A percentile compares a stretch with the other conserved stretches of the same genome.
phyloP scores from a whole-genome alignment of 2,329 filamentous ascomycete species.

The Exophiala alcalophila region DNA sequence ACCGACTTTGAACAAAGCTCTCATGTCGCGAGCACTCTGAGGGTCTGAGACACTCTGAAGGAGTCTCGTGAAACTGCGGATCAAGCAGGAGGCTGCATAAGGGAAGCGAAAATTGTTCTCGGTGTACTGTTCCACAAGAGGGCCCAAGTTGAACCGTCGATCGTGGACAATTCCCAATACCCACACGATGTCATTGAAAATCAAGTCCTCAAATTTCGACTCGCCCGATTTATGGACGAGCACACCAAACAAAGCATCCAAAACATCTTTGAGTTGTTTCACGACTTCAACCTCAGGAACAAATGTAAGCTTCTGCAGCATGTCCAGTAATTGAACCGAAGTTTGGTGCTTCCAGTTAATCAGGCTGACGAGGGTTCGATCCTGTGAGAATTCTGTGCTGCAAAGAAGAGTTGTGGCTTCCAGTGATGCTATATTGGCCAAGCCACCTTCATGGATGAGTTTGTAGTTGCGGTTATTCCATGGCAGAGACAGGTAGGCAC shows the following conservation, averaged over 20 bases:
- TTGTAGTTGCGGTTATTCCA: conserved; percentile 59
- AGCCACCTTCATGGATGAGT: conserved; percentile 64
- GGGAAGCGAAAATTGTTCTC: conserved; percentile 88
- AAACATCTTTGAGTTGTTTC: conserved; percentile 83
- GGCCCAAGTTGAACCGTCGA: conserved; percentile 84
- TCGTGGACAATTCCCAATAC: conserved; percentile 93
- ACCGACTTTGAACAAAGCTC: conserved; percentile 92
- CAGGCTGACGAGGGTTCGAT: conserved; percentile 77
- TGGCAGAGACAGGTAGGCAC: conserved; percentile 80
- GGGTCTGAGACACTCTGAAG: conserved; percentile 79
- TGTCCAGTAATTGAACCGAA: conserved; percentile 66
- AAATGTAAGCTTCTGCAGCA: conserved; percentile 82
- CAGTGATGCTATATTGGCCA: conserved; percentile 75
- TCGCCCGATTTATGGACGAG: conserved; percentile 87
- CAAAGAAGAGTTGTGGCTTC: conserved; percentile 81
- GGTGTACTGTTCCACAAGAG: conserved; percentile 87
- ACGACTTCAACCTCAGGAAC: conserved; percentile 97
- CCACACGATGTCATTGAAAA: conserved; percentile 85
- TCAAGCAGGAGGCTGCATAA: conserved; percentile 82
- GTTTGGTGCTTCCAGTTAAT: conserved; percentile 80
- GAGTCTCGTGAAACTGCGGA: conserved; percentile 80
- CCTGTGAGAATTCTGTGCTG: conserved; percentile 92
- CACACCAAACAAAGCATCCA: conserved; percentile 87
- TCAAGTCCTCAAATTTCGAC: conserved; percentile 86
- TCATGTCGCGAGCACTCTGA: conserved; percentile 76